These are phyloP conservation scores for Aspergillus felis DNA, from an alignment of 2,329 filamentous ascomycete genomes.

Conservation along the genomic window DNA sequence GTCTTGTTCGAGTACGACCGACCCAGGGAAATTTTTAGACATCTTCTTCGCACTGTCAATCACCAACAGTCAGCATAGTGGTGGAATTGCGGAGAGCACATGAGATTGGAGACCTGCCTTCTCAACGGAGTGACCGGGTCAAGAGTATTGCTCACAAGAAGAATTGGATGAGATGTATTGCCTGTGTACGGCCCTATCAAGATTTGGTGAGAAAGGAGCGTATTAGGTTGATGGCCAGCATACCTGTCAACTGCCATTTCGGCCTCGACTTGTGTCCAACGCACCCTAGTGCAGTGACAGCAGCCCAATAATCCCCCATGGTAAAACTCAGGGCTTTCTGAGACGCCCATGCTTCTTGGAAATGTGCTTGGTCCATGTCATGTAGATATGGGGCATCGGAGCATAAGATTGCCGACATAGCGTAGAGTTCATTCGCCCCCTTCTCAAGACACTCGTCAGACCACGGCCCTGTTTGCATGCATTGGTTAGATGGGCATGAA, in stretches of 20 bases:
- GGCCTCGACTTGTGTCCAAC: conserved; percentile 34
- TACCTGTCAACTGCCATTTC: conserved; percentile 36
- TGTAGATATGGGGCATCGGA: conserved; percentile 27
- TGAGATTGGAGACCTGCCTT: conserved; percentile 18
- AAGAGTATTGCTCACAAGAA: conserved; percentile 55
- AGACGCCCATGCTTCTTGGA: conserved; percentile 19
- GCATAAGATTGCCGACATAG: conserved; percentile 29
- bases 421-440: conserved; percentile 25
- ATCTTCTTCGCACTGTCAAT: conserved; percentile 32
- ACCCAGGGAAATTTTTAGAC: conserved; percentile 41
- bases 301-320: conserved; percentile 38
- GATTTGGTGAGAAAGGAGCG: neutral
- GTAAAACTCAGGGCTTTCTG: conserved; percentile 22
- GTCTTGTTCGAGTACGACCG: conserved; percentile 44
- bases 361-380: conserved; percentile 12
- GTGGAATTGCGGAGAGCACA: neutral
- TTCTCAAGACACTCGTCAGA: conserved; percentile 24
- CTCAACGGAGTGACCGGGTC: conserved; percentile 58
- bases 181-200: conserved; percentile 23
- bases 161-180: conserved; percentile 48
- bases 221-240: neutral
- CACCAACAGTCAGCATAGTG: conserved; percentile 1
- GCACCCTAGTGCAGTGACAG: conserved; percentile 32
- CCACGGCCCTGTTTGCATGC: conserved; percentile 28
- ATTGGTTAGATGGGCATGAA: conserved; percentile 25